Evolutionary conservation across 2,329 filamentous ascomycete genomes (phyloP).

Genomic region (Scedosporium aurantiacum): DNA sequence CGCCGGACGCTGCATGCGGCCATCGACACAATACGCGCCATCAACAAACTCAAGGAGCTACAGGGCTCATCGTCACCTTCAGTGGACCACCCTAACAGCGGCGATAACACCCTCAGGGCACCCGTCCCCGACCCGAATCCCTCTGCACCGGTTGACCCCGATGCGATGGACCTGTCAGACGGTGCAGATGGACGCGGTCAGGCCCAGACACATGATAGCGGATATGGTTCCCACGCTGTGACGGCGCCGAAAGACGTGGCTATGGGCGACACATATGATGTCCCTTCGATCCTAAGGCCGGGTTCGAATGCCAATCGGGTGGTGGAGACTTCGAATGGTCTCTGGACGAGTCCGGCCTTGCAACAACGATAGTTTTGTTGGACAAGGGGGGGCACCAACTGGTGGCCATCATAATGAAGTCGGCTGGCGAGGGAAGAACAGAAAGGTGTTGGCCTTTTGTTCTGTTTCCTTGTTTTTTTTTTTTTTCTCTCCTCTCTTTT

Average conservation of each 20-base stretch:
- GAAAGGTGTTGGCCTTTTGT: not conserved
- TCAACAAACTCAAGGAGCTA: conserved; percentile 61
- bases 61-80: conserved; percentile 38
- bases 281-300: conserved; percentile 43
- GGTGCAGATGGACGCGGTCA: conserved; percentile 33
- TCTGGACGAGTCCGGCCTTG: conserved; percentile 38
- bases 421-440: not conserved
- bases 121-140: not conserved
- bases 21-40: conserved; percentile 60
- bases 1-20: conserved; percentile 57
- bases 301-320: conserved; percentile 45
- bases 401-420: not conserved
- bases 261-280: conserved; percentile 33
- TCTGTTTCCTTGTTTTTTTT: not conserved
- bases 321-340: conserved; percentile 51
- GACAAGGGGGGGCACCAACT: not conserved
- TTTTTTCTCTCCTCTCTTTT: too few species aligned
- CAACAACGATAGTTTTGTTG: conserved; percentile 11
- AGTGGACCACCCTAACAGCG: conserved; percentile 45
- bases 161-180: conserved; percentile 22
- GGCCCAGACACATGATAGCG: conserved; percentile 31
- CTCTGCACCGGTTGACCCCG: conserved; percentile 7
- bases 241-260: conserved; percentile 27
- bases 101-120: conserved; percentile 22
- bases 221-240: conserved; percentile 33